phyloP scores from a whole-genome alignment of 768 basidiomycete genomes.

The Amanita phalloides region DNA sequence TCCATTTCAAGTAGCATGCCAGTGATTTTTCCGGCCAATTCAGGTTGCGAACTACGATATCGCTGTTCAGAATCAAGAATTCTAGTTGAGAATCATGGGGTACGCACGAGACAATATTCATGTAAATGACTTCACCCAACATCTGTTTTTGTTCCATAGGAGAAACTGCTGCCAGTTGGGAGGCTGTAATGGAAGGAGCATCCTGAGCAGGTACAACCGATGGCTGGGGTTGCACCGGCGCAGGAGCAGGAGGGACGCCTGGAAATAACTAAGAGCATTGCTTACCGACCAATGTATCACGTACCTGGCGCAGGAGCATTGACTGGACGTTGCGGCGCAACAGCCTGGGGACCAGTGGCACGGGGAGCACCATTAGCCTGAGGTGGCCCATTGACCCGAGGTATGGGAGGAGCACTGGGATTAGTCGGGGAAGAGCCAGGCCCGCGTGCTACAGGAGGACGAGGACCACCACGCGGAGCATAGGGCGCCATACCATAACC shows the following conservation, averaged over 20 bases:
- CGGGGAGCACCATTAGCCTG: conserved; percentile 46
- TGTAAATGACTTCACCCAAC: conserved; percentile 94
- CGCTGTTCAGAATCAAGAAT: conserved; percentile 3
- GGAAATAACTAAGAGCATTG: background rate
- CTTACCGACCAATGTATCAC: background rate
- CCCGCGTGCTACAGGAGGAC: conserved; percentile 55
- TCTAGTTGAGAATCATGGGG: conserved; percentile 8
- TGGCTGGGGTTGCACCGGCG: conserved; percentile 33
- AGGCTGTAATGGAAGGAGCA: conserved; percentile 32
- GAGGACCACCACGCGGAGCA: conserved; percentile 48
- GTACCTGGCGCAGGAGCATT: conserved; percentile 25
- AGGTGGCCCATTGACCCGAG: conserved; percentile 55
- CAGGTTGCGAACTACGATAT: conserved; percentile 60
- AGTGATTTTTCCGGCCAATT: conserved; percentile 96
- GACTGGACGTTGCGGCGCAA: conserved; percentile 19
- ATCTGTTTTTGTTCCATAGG: conserved; percentile 97
- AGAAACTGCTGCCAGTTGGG: conserved; percentile 46
- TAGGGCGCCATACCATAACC: conserved; percentile 64
- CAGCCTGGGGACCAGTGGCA: conserved; percentile 31
- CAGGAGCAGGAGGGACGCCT: conserved; percentile 21
- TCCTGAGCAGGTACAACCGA: conserved; percentile 26
- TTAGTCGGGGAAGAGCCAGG: conserved; percentile 63
- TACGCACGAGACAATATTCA: conserved; percentile 75
- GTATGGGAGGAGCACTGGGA: conserved; percentile 41
- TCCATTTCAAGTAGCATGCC: conserved; percentile 99